Evolutionary conservation across 2,329 filamentous ascomycete species (phyloP), one percentile per base, ranked within the genome.

Genomic region (Venturia aucupariae): DNA sequence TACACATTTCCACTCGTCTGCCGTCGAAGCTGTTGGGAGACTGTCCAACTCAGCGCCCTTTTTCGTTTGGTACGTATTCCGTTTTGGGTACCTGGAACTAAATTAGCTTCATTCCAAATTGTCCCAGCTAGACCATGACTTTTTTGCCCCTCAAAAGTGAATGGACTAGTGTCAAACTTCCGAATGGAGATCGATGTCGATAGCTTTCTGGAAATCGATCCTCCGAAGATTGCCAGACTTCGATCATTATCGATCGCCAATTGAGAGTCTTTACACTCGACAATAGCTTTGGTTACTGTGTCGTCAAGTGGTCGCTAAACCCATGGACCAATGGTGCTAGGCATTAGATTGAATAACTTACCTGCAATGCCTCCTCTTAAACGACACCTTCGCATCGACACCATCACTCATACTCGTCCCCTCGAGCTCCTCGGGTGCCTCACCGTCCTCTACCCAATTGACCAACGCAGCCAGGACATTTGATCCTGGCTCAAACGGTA

Each of bases 381-480:
- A 63, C 3, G 38, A 15, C n/a, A 63, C 51, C 3, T 24, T 38
- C 11, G 60, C 32, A 51, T 42, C 32, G 27, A 8, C 24, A 10
- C n/a, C 46, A 39, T 63, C 51, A 32, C 46, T 38, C 35, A 63
- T 17, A 8, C 59, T 63, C 48, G 62, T 63, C 3, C 62, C 62
- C 48, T 63, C 62, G 5, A 63, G 15, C 38, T 35, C 51, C 5
- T 63, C 39, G 15, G 48, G 64, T 6, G 64, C 64, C 4, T 41
- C 32, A 2, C 64, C 64, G 27, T 65, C 39, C 39, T 65, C 64
- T 15, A 65, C 64, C 64, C 64, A 65, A 15, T 46, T 8, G 19
- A 65, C 64, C 22, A 65, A 27, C 10, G 64, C 64, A 35, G 44
- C 61, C 13, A 65, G 42, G 46, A 63, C 61, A 27, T 65, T 65